Evolutionary conservation across 2,329 filamentous ascomycete species (phyloP), one percentile per base, ranked within the genome.

Genomic region (Atkinsonella texensis): DNA sequence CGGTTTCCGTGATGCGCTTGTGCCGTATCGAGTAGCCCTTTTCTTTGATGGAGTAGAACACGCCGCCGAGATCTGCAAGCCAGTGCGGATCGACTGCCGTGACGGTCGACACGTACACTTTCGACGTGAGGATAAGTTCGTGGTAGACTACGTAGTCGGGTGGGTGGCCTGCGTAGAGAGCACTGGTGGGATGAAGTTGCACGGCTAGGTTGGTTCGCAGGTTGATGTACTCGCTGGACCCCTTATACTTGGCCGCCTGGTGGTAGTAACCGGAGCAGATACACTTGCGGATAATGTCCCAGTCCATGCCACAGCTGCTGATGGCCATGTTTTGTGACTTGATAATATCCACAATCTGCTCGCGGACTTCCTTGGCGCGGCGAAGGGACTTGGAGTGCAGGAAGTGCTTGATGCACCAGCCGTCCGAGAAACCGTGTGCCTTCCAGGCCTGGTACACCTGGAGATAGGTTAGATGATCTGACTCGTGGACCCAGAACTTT

Each of bases 221-320:
- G 66, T 98, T 98, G 70, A 95, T 85, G 71, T 97, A 98, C 70
- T 98, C 94, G 59, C 93, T 93, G 15, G 96, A 88, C 2, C 93
- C 94, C 70, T 95, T 95, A 56, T 94, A 89, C 62, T 90, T 89
- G 32, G 93, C 93, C 6, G 93, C 93, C 71, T 98, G 93, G 63
- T 97, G 91, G 70, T 97, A 98, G 73, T 95, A 98, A 12, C 93
- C 93, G 0, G 87, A 89, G 73, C 94, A 98, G 63, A 98, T 95
- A 66, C 91, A 97, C 68, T 93, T 91, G 55, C 93, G 84, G 52
- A 97, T 89, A 10, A 94, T 74, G 65, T 98, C 94, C 87, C 93
- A 96, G 70, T 98, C 94, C 43, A 91, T 97, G 33, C 93, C 93
- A 62, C 90, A 96, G 67, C 86, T 90, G 43, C 82, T 73, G 60